A percentile compares a stretch with the other conserved stretches of the same genome.
phyloP scores from a whole-genome alignment of 345 rosid genomes.

The Microthlaspi erraticum region DNA sequence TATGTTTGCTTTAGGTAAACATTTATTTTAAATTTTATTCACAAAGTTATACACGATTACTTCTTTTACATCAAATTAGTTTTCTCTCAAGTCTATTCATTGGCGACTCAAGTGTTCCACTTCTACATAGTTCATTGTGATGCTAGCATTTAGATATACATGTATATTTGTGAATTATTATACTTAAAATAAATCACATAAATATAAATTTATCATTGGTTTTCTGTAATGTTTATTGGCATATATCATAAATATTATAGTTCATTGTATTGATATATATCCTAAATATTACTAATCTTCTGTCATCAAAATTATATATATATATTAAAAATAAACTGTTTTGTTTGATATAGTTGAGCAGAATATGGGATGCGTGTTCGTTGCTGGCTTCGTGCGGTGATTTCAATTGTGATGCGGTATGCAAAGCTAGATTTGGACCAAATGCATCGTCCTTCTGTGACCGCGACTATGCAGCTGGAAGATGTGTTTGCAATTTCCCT shows the following conservation, averaged over 20 bases:
- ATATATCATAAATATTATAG: background rate
- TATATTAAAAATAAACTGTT: background rate
- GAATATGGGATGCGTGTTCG: background rate
- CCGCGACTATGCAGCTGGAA: background rate
- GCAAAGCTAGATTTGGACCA: background rate
- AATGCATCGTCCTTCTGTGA: background rate
- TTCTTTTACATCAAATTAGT: background rate
- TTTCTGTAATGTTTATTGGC: background rate
- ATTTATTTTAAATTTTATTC: background rate
- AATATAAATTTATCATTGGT: background rate
- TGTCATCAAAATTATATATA: background rate
- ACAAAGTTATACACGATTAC: background rate
- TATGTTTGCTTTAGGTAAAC: slow-evolving; percentile 11
- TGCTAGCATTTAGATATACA: background rate
- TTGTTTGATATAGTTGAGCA: background rate
- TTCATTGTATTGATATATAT: background rate
- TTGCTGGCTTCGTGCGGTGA: background rate
- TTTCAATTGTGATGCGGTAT: background rate
- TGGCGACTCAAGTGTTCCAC: background rate
- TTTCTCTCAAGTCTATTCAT: background rate
- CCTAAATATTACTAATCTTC: background rate
- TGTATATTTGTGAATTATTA: background rate
- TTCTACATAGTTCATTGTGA: background rate
- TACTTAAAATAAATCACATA: background rate
- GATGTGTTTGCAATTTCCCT: background rate